phyloP scores from a whole-genome alignment of 2,329 filamentous ascomycete species.

The Didymella pinodella region DNA sequence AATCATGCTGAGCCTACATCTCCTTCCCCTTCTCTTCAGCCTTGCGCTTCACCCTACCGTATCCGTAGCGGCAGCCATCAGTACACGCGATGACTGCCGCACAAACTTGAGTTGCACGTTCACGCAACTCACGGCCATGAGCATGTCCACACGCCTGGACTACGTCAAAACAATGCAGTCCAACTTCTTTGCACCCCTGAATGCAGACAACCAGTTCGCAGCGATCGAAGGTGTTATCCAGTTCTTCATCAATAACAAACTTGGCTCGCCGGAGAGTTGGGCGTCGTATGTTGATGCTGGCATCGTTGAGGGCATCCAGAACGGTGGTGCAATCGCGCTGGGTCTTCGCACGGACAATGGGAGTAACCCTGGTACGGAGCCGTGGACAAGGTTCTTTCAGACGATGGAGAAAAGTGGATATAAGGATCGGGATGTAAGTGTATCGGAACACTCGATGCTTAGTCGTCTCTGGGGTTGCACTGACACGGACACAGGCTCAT shows the following conservation, averaged over 20 bases:
- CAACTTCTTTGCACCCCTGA: background rate
- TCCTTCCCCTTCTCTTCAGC: background rate
- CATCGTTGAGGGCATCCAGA: slow-evolving; percentile 10
- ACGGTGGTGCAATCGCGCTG: background rate
- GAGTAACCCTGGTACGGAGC: slow-evolving; percentile 4
- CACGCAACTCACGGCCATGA: slow-evolving; percentile 2
- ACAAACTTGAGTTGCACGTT: slow-evolving; percentile 4
- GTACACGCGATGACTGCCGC: background rate
- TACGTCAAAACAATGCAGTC: slow-evolving; percentile 9
- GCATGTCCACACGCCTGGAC: slow-evolving; percentile 3
- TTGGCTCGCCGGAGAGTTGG: slow-evolving; percentile 3
- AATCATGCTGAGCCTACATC: background rate
- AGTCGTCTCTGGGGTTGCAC: no score
- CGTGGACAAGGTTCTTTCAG: slow-evolving; percentile 4
- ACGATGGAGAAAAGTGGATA: background rate
- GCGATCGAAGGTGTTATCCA: slow-evolving; percentile 7
- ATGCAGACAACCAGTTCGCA: slow-evolving; percentile 1
- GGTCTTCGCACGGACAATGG: background rate
- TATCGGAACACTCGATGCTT: no score
- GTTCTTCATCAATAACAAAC: slow-evolving; percentile 8
- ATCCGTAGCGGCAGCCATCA: background rate
- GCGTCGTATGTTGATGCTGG: slow-evolving; percentile 3
- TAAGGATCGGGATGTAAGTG: background rate
- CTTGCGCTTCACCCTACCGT: background rate
- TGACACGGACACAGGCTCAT: background rate